Evolutionary conservation across 163 green algal genomes (phyloP), one percentile per base, ranked within the genome.

Genomic region (Chlamydomonas reinhardtii): DNA sequence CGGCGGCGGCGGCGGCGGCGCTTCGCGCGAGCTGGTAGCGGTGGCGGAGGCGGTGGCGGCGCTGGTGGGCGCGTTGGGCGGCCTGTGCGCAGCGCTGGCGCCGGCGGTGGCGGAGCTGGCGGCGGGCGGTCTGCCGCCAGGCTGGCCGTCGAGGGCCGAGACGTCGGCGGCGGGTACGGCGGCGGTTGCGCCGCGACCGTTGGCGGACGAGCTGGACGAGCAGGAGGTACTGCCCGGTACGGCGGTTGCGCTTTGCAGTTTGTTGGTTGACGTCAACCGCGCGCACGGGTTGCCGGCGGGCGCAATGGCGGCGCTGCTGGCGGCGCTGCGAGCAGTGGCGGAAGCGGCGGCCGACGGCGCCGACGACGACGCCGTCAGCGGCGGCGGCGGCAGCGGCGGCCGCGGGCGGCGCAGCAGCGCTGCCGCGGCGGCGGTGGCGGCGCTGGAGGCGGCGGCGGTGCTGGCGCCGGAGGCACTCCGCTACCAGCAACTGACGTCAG

Each of bases 141-240:
- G 19, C 54, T 86, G 80, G 70, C 70, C 73, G 35, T 31, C 27
- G 24, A 4, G 9, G 25, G n/a, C 9, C 35, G 68, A 31, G 48
- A 48, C 64, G 73, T 29, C 73, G 39, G 29, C 15, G 29, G 48
- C 73, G 24, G 48, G 43, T 5, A 52, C 48, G 9, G 52, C 52
- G 20, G 52, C 70, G 68, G 64, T 39, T 66, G 31, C 65, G 65
- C 78, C 78, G 32, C 39, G 31, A 16, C 78, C 78, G 52, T 54
- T 85, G 24, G 31, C 72, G 39, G 68, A 77, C 69, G 80, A 86
- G 39, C 34, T 32, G 70, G 80, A 86, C 70, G 80, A 86, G 56
- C 64, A 59, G 37, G 80, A 86, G 56, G 56, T 86, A 6, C 34
- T 86, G 70, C 56, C 80, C 19, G 56, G 70, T 27, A 66, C 71